Conservation (phyloP, 257 asterid species). For the Lycium barbarum region DNA sequence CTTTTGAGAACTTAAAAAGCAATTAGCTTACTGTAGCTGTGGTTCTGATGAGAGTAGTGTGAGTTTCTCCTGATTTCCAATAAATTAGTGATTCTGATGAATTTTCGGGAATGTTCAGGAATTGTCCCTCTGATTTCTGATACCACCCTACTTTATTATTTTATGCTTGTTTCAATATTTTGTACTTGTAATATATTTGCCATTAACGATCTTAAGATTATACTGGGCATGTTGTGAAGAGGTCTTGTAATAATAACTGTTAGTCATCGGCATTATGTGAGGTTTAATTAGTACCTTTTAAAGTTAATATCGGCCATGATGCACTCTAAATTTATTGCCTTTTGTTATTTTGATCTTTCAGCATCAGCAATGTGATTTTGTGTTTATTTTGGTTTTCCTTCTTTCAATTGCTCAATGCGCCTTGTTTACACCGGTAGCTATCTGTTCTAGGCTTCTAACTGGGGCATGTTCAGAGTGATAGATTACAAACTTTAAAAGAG, state of each 20-base stretch:
- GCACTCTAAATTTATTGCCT: not conserved
- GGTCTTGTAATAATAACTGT: not conserved
- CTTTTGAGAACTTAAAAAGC: conserved; percentile 5
- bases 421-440: not conserved
- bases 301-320: not conserved
- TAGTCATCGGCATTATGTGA: not conserved
- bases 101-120: conserved; percentile 1
- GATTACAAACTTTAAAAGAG: not conserved
- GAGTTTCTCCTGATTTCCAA: not conserved
- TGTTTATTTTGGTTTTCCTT: conserved; percentile 12
- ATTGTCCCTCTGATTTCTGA: conserved; percentile 13
- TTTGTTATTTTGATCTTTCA: conserved; percentile 21
- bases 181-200: not conserved
- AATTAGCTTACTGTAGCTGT: not conserved
- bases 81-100: conserved; percentile 24
- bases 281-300: not conserved
- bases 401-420: conserved; percentile 1
- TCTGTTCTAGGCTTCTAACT: conserved; percentile 18
- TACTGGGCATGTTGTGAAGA: not conserved
- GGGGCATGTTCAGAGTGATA: not conserved
- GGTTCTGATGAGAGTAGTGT: not conserved
- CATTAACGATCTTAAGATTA: not conserved
- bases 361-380: not conserved
- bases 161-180: conserved; percentile 19
- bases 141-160: not conserved